phyloP scores from a whole-genome alignment of 2,329 filamentous ascomycete species.

The Trichophyton benhamiae region DNA sequence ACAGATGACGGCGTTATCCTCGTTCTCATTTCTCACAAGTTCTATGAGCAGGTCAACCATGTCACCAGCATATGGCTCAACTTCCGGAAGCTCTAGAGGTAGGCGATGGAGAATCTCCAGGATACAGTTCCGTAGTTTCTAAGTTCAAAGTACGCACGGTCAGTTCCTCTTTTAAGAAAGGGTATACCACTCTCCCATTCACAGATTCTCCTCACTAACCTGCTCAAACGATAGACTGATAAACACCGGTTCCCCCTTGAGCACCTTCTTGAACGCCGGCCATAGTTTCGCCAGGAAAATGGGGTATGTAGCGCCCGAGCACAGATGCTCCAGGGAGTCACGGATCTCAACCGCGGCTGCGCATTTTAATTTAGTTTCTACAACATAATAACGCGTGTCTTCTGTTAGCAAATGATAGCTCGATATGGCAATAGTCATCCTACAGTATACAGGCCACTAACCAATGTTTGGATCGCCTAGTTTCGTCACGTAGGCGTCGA shows the following conservation, averaged over 20 bases:
- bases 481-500: constrained; percentile 39
- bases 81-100: constrained; percentile 60
- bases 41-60: constrained; percentile 84
- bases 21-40: constrained; percentile 82
- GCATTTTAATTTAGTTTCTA: constrained; percentile 70
- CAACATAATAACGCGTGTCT: neutral
- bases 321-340: constrained; percentile 74
- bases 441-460: constrained; percentile 20
- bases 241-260: constrained; percentile 79
- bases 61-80: constrained; percentile 79
- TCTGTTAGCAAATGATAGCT: constrained; percentile 4
- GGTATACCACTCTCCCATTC: constrained; percentile 4
- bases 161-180: neutral
- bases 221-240: constrained; percentile 83
- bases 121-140: constrained; percentile 84
- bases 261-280: constrained; percentile 74
- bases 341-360: constrained; percentile 75
- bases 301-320: constrained; percentile 65
- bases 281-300: constrained; percentile 77
- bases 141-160: neutral
- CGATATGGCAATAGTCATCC: constrained; percentile 5
- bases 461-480: constrained; percentile 38
- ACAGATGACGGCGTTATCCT: constrained; percentile 96
- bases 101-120: constrained; percentile 91
- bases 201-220: constrained; percentile 37